These are phyloP conservation scores for Yamadazyma insecticola DNA, from an alignment of 805 yeast genomes.

Conservation along the genomic window DNA sequence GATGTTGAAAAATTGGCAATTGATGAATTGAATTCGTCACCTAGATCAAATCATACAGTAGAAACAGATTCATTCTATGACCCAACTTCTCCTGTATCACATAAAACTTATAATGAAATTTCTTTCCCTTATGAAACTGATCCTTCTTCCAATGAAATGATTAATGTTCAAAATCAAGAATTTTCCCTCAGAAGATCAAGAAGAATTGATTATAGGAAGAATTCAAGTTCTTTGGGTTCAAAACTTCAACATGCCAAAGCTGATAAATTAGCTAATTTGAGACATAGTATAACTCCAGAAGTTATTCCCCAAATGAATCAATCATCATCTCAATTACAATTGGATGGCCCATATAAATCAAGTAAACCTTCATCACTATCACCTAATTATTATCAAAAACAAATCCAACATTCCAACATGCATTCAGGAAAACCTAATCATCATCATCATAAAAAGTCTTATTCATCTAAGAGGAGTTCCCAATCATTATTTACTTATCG, in stretches of 20 bases:
- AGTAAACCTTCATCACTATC: neutral
- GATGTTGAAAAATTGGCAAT: constrained; percentile 44
- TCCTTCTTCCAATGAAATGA: constrained; percentile 10
- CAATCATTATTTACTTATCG: constrained; percentile 34
- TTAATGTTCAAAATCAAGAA: constrained; percentile 9
- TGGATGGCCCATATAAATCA: neutral
- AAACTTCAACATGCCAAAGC: constrained; percentile 19
- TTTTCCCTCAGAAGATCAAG: constrained; percentile 35
- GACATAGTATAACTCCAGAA: constrained; percentile 8
- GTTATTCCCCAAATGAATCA: constrained; percentile 4
- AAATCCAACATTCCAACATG: constrained; percentile 1
- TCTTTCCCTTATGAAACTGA: constrained; percentile 10
- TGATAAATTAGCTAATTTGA: constrained; percentile 16
- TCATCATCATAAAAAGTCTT: constrained; percentile 1
- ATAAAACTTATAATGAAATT: constrained; percentile 9
- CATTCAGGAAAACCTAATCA: neutral
- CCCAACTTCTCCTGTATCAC: constrained; percentile 11
- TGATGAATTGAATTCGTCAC: constrained; percentile 25
- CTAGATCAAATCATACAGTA: constrained; percentile 7
- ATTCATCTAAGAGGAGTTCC: constrained; percentile 14
- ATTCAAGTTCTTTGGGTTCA: constrained; percentile 16
- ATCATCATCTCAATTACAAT: neutral
- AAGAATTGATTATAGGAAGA: constrained; percentile 36
- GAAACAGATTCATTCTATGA: constrained; percentile 20
- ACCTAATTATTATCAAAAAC: constrained; percentile 3